Percentiles rank a stretch among this genome's conserved stretches.
phyloP scores from a whole-genome alignment of 495 filamentous ascomycete species.

The Daldinia bambusicola region DNA sequence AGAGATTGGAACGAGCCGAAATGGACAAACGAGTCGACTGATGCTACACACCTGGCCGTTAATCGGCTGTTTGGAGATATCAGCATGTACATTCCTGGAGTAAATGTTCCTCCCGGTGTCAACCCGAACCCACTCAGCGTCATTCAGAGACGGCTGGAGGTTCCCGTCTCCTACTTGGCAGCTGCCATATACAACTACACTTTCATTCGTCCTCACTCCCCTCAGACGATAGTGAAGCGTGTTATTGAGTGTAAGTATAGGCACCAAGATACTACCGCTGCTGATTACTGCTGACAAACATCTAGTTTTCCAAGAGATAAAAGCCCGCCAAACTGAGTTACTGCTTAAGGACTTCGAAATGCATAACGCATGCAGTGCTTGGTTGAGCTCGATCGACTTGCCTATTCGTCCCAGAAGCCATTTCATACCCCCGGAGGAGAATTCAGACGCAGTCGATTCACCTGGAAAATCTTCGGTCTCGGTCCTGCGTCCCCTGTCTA shows the following conservation, averaged over 20 bases:
- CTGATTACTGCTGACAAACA: slow-evolving; percentile 16
- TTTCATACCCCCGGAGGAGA: neutral
- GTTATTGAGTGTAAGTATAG: slow-evolving; percentile 31
- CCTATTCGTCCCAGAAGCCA: slow-evolving; percentile 11
- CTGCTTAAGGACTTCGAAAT: slow-evolving; percentile 26
- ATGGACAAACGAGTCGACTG: slow-evolving; percentile 16
- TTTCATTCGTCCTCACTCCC: neutral
- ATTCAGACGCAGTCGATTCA: neutral
- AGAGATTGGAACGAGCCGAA: slow-evolving; percentile 36
- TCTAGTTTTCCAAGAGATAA: slow-evolving; percentile 37
- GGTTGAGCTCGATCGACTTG: slow-evolving; percentile 33
- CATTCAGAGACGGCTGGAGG: slow-evolving; percentile 24
- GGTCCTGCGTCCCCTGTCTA: neutral
- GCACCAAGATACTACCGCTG: neutral
- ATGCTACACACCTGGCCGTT: slow-evolving; percentile 1
- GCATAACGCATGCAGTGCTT: slow-evolving; percentile 15
- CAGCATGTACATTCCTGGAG: slow-evolving; percentile 17
- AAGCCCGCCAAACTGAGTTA: slow-evolving; percentile 23
- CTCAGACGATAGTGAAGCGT: neutral
- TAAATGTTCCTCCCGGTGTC: slow-evolving; percentile 36
- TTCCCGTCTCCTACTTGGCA: slow-evolving; percentile 28
- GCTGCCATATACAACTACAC: slow-evolving; percentile 15
- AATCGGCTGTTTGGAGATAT: slow-evolving; percentile 1
- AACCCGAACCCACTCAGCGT: slow-evolving; percentile 28
- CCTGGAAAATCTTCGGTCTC: neutral